phyloP scores from a whole-genome alignment of 768 basidiomycete genomes.

The Nidularia pulvinata region DNA sequence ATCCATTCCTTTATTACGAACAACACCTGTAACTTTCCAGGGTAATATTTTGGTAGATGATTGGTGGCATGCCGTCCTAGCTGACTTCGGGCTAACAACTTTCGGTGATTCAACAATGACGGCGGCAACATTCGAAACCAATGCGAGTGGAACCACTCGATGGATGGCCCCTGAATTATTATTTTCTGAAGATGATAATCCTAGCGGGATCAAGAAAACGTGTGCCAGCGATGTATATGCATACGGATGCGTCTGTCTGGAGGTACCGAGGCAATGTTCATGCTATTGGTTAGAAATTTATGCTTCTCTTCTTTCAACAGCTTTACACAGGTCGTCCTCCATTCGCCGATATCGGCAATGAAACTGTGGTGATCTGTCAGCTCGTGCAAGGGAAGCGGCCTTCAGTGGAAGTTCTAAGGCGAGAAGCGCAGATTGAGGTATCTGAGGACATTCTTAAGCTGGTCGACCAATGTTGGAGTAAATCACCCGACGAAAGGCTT shows the following conservation, averaged over 20 bases:
- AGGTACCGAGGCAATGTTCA: conserved; percentile 9
- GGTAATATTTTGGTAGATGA: conserved; percentile 20
- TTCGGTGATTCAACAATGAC: conserved; percentile 13
- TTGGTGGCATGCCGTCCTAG: conserved; percentile 12
- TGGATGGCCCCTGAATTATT: conserved; percentile 29
- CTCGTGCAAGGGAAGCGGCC: neutral
- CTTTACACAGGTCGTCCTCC: conserved; percentile 13
- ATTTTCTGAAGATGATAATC: conserved; percentile 12
- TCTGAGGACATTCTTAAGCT: too few relatives aligned
- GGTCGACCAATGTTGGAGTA: too few relatives aligned
- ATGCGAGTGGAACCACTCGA: conserved; percentile 12
- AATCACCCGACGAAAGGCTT: too few relatives aligned
- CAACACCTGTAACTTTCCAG: conserved; percentile 1
- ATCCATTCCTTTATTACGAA: neutral
- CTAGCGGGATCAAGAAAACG: conserved; percentile 9
- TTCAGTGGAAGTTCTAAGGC: neutral
- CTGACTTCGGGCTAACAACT: conserved; percentile 26
- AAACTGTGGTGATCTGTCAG: neutral
- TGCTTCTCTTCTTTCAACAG: too few relatives aligned
- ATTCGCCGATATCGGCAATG: conserved; percentile 5
- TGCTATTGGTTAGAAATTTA: neutral
- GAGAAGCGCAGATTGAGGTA: too few relatives aligned
- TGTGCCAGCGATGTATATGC: conserved; percentile 22
- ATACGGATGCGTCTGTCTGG: conserved; percentile 19
- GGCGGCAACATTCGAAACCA: conserved; percentile 6